Base-by-base conservation (phyloP, 2,329 filamentous ascomycete species). In the Aureobasidium sp. region DNA sequence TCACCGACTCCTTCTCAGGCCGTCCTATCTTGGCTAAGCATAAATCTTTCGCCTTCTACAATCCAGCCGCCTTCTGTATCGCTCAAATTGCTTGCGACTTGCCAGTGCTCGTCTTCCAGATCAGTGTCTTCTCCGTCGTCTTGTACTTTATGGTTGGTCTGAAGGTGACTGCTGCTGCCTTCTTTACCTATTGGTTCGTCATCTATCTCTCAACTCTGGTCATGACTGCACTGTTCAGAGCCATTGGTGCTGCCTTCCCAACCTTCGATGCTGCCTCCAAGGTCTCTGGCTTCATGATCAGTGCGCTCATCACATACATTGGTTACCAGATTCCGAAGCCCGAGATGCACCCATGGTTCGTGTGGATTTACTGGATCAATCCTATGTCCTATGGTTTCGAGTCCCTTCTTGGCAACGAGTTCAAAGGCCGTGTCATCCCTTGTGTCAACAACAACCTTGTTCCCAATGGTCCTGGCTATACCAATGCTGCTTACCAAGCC, bases 161-260 rank as follows among this genome's bases (percentile, higher is more conserved):
- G 29, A 80, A 78, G 5, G 69, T 70, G 45, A 73, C 75, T 0
- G 84, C 84, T 0, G 75, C 68, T 0, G 73, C 77, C 0, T 88
- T 87, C 73, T 86, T 88, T 67, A 86, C 83, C 0, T 86, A 80
- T 66, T 87, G 81, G 82, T 63, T 82, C 25, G 69, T 80, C 32
- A 75, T 76, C 3, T 77, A 73, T 57, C 71, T 71, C 21, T 71
- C 72, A 5, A 76, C 77, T 21, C 67, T 79, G 30, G 70, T 70
- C 27, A 78, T 79, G 74, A 77, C 75, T 2, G 69, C 77, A 16
- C 72, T 78, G 59, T 79, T 78, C 70, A 69, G 78, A 64, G 75
- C 74, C 6, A 72, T 78, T 10, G 78, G 68, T 25, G 68, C 70
- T 6, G 65, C 67, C 3, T 72, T 70, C 41, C 63, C 64, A 1